Conservation (phyloP, 176 grass and related monocot genomes). For the Hyparrhenia diplandra region DNA sequence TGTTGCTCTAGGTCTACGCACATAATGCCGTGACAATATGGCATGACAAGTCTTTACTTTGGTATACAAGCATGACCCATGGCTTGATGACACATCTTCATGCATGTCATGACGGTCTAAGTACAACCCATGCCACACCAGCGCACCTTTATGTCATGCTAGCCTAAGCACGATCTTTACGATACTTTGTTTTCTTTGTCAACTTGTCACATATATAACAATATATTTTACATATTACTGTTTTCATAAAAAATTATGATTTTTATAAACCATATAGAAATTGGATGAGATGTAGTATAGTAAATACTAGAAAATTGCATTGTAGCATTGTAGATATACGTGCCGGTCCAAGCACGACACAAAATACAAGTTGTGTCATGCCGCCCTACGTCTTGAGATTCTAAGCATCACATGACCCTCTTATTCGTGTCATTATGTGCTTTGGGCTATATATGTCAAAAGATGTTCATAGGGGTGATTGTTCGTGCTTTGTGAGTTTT, state of each 20-base stretch:
- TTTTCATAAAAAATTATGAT: too few relatives aligned
- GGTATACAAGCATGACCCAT: background rate
- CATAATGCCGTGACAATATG: too few relatives aligned
- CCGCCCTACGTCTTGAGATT: rapidly evolving
- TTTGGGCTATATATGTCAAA: background rate
- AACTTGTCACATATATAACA: background rate
- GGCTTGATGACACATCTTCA: too few relatives aligned
- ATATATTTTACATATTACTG: background rate
- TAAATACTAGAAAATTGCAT: background rate
- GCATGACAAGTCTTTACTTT: background rate
- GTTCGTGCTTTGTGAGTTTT: too few relatives aligned
- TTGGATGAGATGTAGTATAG: too few relatives aligned
- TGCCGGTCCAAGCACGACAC: too few relatives aligned
- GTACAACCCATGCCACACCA: background rate
- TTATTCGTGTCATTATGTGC: background rate
- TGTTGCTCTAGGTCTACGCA: too few relatives aligned
- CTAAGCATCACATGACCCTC: background rate
- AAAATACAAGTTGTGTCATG: background rate
- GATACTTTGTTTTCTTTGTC: background rate
- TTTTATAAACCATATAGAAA: too few relatives aligned
- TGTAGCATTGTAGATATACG: background rate
- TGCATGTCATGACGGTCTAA: too few relatives aligned
- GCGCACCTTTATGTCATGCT: background rate
- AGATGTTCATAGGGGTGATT: too few relatives aligned
- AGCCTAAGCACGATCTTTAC: background rate